Base-by-base conservation (phyloP, 2,329 filamentous ascomycete species). In the Bipolaris sorokiniana region DNA sequence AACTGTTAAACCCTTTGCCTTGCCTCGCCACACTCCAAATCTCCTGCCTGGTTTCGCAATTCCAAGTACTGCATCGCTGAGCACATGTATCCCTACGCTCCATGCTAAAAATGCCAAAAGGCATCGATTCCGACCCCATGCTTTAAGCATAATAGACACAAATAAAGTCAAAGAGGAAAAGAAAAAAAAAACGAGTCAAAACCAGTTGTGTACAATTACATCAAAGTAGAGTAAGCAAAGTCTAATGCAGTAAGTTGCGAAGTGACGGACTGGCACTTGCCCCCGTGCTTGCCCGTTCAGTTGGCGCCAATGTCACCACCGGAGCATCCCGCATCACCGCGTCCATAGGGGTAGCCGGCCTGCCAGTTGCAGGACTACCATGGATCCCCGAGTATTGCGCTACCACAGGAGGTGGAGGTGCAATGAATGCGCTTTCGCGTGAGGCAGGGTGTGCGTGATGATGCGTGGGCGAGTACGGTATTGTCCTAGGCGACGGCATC, bases 201-300 rank as follows among this genome's bases (percentile, higher is more conserved):
- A 3, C 28, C 28, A 31, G 28, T 31, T 11, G 49, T 55, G 51
- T 23, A 60, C 42, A 37, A 26, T 31, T 57, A 36, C 20, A 52
- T 56, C 56, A 28, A 26, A 52, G 54, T 11, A 34, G 23, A 54
- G 51, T 51, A 56, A 59, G 47, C 51, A 60, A 54, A 54, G 26
- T 61, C 62, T 74, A 81, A 68, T 80, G 77, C 59, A 82, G 66
- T 56, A 82, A 62, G 64, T 82, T 82, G 52, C 77, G 75, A 66
- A 82, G 68, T 56, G 76, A 81, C 13, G 80, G 80, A 59, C 79
- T 81, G 11, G 80, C 80, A 58, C 80, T 82, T 13, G 80, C 76
- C 46, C 74, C 76, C 10, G 70, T 75, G 37, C 59, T 74, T 28
- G 62, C 62, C 23, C 72, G 72, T 54, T 72, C 69, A 42, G 59